Evolutionary conservation across 2,329 filamentous ascomycete species (phyloP).

Genomic region (Calonectria pteridis): DNA sequence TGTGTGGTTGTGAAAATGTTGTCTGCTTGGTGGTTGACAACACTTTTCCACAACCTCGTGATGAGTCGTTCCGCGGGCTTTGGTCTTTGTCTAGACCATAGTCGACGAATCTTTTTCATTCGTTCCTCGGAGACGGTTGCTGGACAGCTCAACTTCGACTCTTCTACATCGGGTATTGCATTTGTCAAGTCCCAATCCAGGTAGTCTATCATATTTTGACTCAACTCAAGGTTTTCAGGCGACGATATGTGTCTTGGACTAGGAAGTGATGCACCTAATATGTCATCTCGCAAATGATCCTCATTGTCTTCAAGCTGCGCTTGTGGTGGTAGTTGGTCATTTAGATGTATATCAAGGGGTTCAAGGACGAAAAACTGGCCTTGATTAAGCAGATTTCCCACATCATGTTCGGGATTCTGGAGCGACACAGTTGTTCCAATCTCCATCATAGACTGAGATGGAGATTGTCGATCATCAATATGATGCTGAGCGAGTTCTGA

Average conservation of each 20-base stretch:
- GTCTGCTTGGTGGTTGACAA: not conserved
- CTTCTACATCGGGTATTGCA: no score
- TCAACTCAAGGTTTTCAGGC: not conserved
- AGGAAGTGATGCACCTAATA: not conserved
- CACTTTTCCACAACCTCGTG: not conserved
- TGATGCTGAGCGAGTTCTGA: no score
- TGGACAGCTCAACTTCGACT: not conserved
- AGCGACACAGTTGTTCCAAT: no score
- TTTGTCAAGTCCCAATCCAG: not conserved
- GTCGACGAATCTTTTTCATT: not conserved
- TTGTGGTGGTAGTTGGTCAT: not conserved
- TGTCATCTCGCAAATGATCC: not conserved
- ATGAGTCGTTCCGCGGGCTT: not conserved
- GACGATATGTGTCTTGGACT: not conserved
- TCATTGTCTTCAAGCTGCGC: not conserved
- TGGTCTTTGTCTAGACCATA: not conserved
- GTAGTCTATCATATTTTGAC: not conserved
- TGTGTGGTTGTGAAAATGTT: not conserved
- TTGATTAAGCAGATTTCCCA: not conserved
- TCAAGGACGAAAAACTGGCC: not conserved
- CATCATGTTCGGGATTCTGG: not conserved
- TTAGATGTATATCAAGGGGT: not conserved
- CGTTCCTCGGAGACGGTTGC: not conserved
- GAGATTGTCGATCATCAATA: not conserved
- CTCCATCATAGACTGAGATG: not conserved